A percentile compares a stretch with the other conserved stretches of the same genome.
Evolutionary conservation across 768 basidiomycete genomes (phyloP).

Genomic region (Pleurotus giganteus): DNA sequence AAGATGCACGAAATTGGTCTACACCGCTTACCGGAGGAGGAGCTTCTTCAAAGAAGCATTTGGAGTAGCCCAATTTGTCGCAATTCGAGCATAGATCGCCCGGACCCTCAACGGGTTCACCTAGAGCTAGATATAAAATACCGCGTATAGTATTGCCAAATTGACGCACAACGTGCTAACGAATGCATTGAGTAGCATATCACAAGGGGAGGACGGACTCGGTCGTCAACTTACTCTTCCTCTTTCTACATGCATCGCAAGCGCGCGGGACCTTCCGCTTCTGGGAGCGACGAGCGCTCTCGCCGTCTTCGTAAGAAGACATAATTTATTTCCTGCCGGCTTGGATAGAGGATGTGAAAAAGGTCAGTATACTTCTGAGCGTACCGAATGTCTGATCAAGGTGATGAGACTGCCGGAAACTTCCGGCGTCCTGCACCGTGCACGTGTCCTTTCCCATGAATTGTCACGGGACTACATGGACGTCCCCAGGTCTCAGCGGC

Average conservation of each 20-base stretch:
- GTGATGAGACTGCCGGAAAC: too few species aligned
- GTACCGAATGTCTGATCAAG: too few species aligned
- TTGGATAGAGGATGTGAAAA: too few species aligned
- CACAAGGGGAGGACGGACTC: slow-evolving; percentile 6
- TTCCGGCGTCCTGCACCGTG: too few species aligned
- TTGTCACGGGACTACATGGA: too few species aligned
- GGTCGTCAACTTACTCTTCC: slow-evolving; percentile 54
- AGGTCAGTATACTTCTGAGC: too few species aligned
- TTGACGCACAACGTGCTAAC: slow-evolving; percentile 42
- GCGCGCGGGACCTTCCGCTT: slow-evolving; percentile 36
- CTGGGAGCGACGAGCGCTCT: too few species aligned
- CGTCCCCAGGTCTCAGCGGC: too few species aligned
- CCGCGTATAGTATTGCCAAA: neutral
- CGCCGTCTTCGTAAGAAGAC: too few species aligned
- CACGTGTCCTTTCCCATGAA: too few species aligned
- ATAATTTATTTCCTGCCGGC: too few species aligned
- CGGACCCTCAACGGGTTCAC: slow-evolving; percentile 67
- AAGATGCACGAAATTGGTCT: neutral
- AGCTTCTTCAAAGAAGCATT: slow-evolving; percentile 68
- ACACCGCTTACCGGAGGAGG: slow-evolving; percentile 49
- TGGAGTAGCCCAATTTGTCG: slow-evolving; percentile 43
- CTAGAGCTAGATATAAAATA: slow-evolving; percentile 28
- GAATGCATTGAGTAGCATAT: neutral
- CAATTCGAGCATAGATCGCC: slow-evolving; percentile 64
- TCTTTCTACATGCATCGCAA: slow-evolving; percentile 71